Evolutionary conservation across 2,329 filamentous ascomycete species (phyloP).

Genomic region (Hirsutella minnesotensis): DNA sequence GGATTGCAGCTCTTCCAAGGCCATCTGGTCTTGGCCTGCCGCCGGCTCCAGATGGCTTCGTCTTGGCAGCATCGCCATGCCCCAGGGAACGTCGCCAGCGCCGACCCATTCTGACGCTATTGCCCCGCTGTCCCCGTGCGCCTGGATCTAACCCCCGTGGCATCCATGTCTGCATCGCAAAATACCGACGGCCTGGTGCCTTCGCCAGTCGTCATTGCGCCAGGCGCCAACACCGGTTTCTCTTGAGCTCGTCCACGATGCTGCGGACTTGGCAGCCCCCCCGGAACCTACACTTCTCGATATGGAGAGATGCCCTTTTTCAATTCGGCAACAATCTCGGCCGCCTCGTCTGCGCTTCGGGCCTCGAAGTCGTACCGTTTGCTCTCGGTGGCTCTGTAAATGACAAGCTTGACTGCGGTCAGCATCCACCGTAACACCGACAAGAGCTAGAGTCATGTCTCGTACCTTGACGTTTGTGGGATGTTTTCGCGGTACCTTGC

Average conservation of each 20-base stretch:
- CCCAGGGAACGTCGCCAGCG: neutral
- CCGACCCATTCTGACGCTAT: too few relatives aligned
- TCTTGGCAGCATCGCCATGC: neutral
- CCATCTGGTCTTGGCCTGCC: too few relatives aligned
- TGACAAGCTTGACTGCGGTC: constrained; percentile 39
- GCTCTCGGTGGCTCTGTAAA: constrained; percentile 64
- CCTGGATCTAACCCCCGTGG: too few relatives aligned
- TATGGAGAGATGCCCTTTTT: constrained; percentile 65
- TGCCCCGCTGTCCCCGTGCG: too few relatives aligned
- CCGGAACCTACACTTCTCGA: constrained; percentile 28
- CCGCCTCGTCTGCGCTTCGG: constrained; percentile 57
- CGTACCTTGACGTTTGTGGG: constrained; percentile 67
- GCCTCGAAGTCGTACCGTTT: constrained; percentile 82
- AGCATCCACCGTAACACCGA: neutral
- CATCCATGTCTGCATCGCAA: too few relatives aligned
- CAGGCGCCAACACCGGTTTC: too few relatives aligned
- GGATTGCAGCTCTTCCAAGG: too few relatives aligned
- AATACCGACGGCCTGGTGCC: too few relatives aligned
- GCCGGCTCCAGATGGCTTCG: too few relatives aligned
- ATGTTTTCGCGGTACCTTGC: constrained; percentile 69
- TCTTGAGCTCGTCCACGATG: too few relatives aligned
- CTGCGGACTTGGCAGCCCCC: too few relatives aligned
- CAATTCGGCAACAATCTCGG: constrained; percentile 69
- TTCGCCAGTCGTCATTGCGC: too few relatives aligned
- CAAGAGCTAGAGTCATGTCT: constrained; percentile 4